Evolutionary conservation across 768 basidiomycete genomes (phyloP).

Genomic region (Paxillus rubicundulus): DNA sequence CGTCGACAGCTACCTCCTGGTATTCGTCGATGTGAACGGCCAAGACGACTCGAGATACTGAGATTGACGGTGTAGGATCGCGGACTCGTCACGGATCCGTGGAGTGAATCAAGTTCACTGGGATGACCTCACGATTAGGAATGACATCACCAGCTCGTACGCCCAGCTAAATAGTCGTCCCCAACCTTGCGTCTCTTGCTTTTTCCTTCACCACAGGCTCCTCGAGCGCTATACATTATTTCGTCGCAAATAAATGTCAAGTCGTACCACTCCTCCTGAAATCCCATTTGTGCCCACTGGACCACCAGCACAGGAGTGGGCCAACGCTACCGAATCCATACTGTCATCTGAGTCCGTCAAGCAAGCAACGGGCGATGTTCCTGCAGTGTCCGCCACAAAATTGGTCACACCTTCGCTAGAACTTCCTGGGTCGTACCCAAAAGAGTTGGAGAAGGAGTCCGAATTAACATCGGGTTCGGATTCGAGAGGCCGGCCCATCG

Average conservation of each 20-base stretch:
- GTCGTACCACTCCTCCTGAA: slow-evolving; percentile 9
- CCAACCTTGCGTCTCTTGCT: neutral
- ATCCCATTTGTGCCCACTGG: slow-evolving; percentile 18
- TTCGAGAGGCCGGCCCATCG: neutral
- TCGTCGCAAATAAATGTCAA: slow-evolving; percentile 9
- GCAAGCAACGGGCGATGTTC: neutral
- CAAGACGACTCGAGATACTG: too few relatives aligned
- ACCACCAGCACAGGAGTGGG: slow-evolving; percentile 17
- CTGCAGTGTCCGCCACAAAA: neutral
- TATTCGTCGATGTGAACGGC: too few relatives aligned
- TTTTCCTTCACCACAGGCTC: neutral
- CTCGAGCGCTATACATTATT: neutral
- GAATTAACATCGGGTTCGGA: neutral
- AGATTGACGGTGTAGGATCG: too few relatives aligned
- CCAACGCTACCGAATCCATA: slow-evolving; percentile 12
- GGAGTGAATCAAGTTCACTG: too few relatives aligned
- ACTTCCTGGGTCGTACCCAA: slow-evolving; percentile 8
- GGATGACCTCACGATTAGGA: slow-evolving; percentile 3
- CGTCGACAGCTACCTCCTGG: too few relatives aligned
- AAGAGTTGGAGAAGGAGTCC: neutral
- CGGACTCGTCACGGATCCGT: too few relatives aligned
- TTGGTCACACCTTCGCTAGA: slow-evolving; percentile 3
- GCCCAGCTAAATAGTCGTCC: slow-evolving; percentile 1
- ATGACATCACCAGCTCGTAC: slow-evolving; percentile 26
- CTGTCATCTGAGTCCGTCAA: slow-evolving; percentile 7